Base-by-base conservation (phyloP, 441 rosid genomes). In the Eutrema salsugineum region DNA sequence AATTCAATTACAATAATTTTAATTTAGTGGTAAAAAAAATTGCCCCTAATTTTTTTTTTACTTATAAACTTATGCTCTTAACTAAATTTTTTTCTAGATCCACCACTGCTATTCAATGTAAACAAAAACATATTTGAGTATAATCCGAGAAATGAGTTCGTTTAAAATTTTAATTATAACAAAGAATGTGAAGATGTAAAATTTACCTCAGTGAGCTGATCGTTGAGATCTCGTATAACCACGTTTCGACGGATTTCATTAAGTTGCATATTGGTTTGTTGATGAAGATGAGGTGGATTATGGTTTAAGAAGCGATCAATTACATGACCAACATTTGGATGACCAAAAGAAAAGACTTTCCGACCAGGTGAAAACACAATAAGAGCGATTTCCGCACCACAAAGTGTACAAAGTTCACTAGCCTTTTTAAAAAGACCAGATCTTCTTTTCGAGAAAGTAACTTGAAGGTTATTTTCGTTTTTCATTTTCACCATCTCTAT, bases 341-440 rank as follows among this genome's bases (percentile, higher is more conserved):
- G 88, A 12, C 90, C 88, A 55, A 87, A 87, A 40, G 87, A 83
- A 78, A 78, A 87, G 2, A 68, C 82, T 68, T 85, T 87, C 5
- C 65, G 73, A 7, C 82, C 86, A 0, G 87, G 87, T 3, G 91
- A 87, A 78, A 85, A 87, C 0, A 81, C 89, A 0, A 87, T 22
- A 30, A 87, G 36, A 19, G 68, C 81, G 3, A 84, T 20, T 0
- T 85, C 87, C 8, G 79, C 84, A 17, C 83, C 87, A 22, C 88
- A 85, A 8, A 85, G 83, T 1, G 85, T 85, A 48, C 79, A 70
- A n/a, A 88, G 80, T 27, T 86, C 90, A 44, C 87, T 84, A 4
- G 87, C 93, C 68, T 87, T 87, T 59, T 84, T 87, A 64, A 85
- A 85, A 3, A 87, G 71, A 10, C 90, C 87, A 0, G 82, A 55